Base-by-base conservation (phyloP, 805 yeast genomes). In the Hagleromyces aurorensis region DNA sequence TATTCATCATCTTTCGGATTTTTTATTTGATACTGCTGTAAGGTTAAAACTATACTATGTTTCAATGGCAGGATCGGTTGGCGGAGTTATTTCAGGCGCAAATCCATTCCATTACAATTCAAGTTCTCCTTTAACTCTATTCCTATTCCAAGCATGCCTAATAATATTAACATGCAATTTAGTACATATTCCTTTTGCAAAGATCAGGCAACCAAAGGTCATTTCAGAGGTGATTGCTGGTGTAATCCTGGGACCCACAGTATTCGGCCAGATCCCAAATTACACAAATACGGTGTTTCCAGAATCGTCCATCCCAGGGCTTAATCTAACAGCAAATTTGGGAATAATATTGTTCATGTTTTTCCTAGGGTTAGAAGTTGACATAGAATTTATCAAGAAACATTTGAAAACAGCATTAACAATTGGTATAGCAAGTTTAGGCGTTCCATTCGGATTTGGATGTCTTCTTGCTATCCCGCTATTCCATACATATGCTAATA, bases 181-280 rank as follows among this genome's bases (percentile, higher is more conserved):
- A 7, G 41, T 82, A 6, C 75, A 79, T 48, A 59, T 63, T 21
- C 84, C 86, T 0, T 55, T 82, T 10, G 62, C 73, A 7, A 67
- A 55, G 38, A 50, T 82, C 23, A 74, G 72, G 41, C 91, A 82
- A 50, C 94, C 94, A 0, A 64, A 75, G 35, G 94, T 82, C 23
- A 81, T 82, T 36, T 83, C 87, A 5, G 94, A 82, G 46, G 91
- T 82, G 27, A 63, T 82, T 7, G 65, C 85, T 0, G 94, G 93
- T 16, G 75, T 82, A 27, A 46, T 82, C 2, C 55, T 82, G 28
- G 89, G 91, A 0, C 89, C 89, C 1, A 64, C 85, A 0, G 91
- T 71, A 2, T 53, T 82, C 57, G 91, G 91, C 4, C 72, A 65
- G 24, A 70, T 80, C 19, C 85, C 86, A 0, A 62, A 70, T 33